Percentiles rank a stretch among this genome's conserved stretches.
phyloP scores from a whole-genome alignment of 495 filamentous ascomycete species.

The Astrothelium macrocarpum region DNA sequence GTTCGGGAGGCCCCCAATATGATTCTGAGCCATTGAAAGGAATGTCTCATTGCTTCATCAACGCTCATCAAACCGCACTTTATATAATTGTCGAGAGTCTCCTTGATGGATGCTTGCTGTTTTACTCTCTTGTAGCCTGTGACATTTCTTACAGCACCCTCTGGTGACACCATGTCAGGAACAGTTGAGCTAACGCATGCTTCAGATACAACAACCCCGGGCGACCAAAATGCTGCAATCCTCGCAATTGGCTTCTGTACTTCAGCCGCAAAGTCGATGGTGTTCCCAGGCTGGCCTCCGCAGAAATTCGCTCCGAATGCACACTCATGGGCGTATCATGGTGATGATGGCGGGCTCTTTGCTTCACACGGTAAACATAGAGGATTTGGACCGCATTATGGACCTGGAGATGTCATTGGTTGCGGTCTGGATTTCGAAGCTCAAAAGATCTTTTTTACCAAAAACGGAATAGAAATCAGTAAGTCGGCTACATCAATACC shows the following conservation, averaged over 20 bases:
- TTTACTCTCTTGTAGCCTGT: too few species aligned
- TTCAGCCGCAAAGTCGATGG: not conserved
- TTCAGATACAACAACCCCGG: not conserved
- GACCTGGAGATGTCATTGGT: not conserved
- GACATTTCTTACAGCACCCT: too few species aligned
- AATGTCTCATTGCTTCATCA: too few species aligned
- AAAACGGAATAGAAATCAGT: not conserved
- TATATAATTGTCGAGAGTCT: too few species aligned
- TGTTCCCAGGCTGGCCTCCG: not conserved
- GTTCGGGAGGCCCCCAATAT: too few species aligned
- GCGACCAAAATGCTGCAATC: not conserved
- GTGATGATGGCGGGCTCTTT: not conserved
- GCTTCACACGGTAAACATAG: not conserved
- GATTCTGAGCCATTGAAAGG: too few species aligned
- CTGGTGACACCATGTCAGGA: too few species aligned
- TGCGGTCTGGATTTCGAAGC: not conserved
- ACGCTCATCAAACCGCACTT: too few species aligned
- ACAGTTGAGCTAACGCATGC: too few species aligned
- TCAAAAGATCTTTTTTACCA: not conserved
- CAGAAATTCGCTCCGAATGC: not conserved
- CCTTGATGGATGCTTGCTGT: too few species aligned
- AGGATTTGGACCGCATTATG: not conserved
- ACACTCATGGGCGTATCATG: not conserved
- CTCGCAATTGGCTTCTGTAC: not conserved
- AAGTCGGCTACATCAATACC: not conserved